Evolutionary conservation across 257 asterid species (phyloP).

Genomic region (Gentiana macrophylla): DNA sequence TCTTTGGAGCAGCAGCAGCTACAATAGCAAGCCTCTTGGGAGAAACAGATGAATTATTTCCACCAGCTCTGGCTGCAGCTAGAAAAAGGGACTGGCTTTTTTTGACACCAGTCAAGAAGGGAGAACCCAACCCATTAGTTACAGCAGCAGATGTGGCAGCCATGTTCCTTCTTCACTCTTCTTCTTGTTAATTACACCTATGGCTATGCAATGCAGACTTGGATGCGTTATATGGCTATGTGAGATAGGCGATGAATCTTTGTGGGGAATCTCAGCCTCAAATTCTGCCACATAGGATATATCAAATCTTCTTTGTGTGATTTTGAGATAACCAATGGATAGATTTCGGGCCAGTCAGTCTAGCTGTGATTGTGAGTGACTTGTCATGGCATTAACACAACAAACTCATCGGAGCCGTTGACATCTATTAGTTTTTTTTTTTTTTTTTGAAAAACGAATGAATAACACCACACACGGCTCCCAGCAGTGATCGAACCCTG

Average conservation of each 20-base stretch:
- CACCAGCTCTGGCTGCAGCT: conserved; percentile 36
- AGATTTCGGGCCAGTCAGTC: conserved; percentile 45
- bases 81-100: conserved; percentile 47
- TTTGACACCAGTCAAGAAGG: conserved; percentile 74
- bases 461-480: too few relatives aligned
- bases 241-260: conserved; percentile 8
- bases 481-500: too few relatives aligned
- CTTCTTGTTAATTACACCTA: neutral
- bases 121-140: conserved; percentile 60
- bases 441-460: too few relatives aligned
- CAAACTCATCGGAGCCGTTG: too few relatives aligned
- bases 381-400: too few relatives aligned
- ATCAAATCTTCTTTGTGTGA: conserved; percentile 30
- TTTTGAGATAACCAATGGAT: conserved; percentile 25
- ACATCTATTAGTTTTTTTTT: too few relatives aligned
- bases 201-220: conserved; percentile 2
- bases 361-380: too few relatives aligned
- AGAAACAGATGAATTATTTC: conserved; percentile 15
- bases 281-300: conserved; percentile 44
- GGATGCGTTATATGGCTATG: conserved; percentile 5
- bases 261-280: conserved; percentile 7
- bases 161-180: conserved; percentile 23
- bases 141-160: conserved; percentile 91
- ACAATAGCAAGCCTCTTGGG: conserved; percentile 47
- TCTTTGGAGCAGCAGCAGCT: conserved; percentile 70